Base-by-base conservation (phyloP, 2,329 filamentous ascomycete species). In the Beauveria caledonica region DNA sequence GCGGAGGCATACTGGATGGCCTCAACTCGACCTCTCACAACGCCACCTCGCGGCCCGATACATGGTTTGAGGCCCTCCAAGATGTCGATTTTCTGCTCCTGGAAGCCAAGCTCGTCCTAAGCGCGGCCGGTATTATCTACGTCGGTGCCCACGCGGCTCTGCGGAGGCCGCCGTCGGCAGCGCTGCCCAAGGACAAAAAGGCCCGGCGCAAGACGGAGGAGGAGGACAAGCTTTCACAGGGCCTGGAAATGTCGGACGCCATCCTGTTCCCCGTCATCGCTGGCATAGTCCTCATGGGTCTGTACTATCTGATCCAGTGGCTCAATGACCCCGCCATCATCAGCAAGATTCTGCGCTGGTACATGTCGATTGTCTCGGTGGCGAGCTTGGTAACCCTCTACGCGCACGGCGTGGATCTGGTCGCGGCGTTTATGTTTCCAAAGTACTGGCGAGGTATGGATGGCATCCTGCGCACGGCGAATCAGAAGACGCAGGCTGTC, bases 271-370 rank as follows among this genome's bases (percentile, higher is more conserved):
- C 93, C 1, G 66, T 97, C 36, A 78, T 92, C 59, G 92, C 92
- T 6, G 90, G 86, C 2, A 68, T 78, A 10, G 85, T 87, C 1
- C 82, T 97, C 9, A 80, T 86, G 46, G 85, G 85, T 5, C 79
- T 97, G 13, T 97, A 97, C 76, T 87, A 92, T 67, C 78, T 96
- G 62, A 91, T 97, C 70, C 91, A 95, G 71, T 94, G 88, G 82
- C 83, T 97, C 60, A 80, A 93, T 65, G 90, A 96, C 68, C 87
- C 92, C 1, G 80, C 86, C 11, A 77, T 95, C 23, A 75, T 97
- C 68, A 97, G 93, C 76, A 89, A 87, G 73, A 82, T 95, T 44
- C 77, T 97, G 23, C 87, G 89, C 44, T 85, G 82, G 68, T 97
- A 97, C 77, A 92, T 96, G 74, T 89, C 89, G 3, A 73, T 84